Evolutionary conservation across 176 grass and related monocot species (phyloP).

Genomic region (Eremochloa ophiuroides): DNA sequence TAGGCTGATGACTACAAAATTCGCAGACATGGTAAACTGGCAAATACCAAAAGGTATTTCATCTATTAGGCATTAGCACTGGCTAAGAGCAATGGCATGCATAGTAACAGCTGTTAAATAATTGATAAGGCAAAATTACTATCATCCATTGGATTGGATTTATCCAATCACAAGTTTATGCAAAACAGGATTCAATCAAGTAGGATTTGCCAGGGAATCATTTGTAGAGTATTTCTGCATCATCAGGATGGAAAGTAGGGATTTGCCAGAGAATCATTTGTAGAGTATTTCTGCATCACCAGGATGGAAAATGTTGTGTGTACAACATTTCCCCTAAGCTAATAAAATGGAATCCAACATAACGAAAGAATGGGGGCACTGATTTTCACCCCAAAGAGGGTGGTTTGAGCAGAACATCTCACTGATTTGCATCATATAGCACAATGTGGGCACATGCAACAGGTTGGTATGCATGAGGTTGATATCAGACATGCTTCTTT

Average conservation of each 20-base stretch:
- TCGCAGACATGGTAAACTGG: not conserved
- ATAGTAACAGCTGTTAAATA: not conserved
- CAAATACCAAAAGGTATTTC: not conserved
- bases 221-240: too few relatives aligned
- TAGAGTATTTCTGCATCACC: not conserved
- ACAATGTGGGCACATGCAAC: not conserved
- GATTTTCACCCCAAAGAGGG: not conserved
- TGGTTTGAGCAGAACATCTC: not conserved
- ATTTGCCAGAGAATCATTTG: not conserved
- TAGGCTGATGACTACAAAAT: not conserved
- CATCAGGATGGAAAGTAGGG: too few relatives aligned
- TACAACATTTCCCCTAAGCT: not conserved
- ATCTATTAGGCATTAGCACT: not conserved
- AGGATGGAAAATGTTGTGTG: not conserved
- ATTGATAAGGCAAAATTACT: not conserved
- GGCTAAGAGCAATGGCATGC: not conserved
- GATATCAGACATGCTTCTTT: not conserved
- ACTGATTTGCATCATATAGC: not conserved
- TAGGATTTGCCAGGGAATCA: not conserved
- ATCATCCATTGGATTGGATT: not conserved
- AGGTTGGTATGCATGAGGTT: not conserved
- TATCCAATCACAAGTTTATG: not conserved
- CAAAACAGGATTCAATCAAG: not conserved
- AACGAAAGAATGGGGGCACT: not conserved
- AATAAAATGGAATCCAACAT: constrained; percentile 2